Base-by-base conservation (phyloP, 805 yeast genomes). In the Pichia pseudocactophila region DNA sequence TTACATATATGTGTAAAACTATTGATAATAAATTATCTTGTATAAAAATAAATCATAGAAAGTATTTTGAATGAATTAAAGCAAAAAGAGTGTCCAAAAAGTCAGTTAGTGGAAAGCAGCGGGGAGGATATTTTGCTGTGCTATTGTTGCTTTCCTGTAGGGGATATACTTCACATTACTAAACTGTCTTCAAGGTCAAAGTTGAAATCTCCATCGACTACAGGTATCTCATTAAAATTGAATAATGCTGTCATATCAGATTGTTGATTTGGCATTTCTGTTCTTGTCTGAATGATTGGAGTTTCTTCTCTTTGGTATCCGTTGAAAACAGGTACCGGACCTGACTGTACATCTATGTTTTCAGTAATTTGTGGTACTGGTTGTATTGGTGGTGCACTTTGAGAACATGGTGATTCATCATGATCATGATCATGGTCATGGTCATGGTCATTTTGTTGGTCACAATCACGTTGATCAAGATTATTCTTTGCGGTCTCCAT, bases 101-200 rank as follows among this genome's bases (percentile, higher is more conserved):
- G n/a, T n/a, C n/a, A n/a, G n/a, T 12, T 28, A 28, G 11, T 10
- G 28, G 15, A 28, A 18, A 19, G 28, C 13, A 26, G 7, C 20
- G 6, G 8, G 22, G 34, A n/a, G 8, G n/a, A 4, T 10, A 3
- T 16, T 16, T 12, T 28, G 31, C 31, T 28, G 31, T 28, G 31
- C 11, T 28, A 11, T 7, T 11, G 13, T 28, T 11, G 31, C 15
- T 11, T 28, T 28, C 31, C 11, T 7, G 13, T 28, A 7, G 31
- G 11, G 6, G 5, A 28, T 28, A 4, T 28, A 40, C 18, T 28
- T 35, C 33, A 43, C 18, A 43, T 39, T 5, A 43, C 46, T 8
- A 43, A 35, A 39, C 46, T 39, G 15, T 43, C 42, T n/a, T 43
- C 46, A 42, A 43, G 39, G 13, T 43, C 38, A 28, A 43, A 43